Conservation (phyloP, 2,329 filamentous ascomycete species). For the Xylariales sp. region DNA sequence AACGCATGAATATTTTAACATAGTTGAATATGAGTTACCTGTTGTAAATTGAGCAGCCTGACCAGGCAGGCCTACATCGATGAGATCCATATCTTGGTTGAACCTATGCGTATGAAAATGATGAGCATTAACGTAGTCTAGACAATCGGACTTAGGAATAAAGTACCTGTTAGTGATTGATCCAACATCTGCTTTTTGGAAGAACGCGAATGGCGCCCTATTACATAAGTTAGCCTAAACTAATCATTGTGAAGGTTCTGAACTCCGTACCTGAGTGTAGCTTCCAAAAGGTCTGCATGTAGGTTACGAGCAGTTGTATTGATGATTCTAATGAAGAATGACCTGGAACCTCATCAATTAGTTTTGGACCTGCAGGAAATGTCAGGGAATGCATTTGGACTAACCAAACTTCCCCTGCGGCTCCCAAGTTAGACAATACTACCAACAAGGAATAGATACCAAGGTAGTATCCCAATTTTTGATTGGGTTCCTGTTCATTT, state of each 20-base stretch:
- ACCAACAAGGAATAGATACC: constrained; percentile 12
- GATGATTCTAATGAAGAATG: constrained; percentile 1
- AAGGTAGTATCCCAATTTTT: constrained; percentile 14
- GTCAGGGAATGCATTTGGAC: too few species aligned
- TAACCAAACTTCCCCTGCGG: background rate
- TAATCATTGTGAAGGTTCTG: background rate
- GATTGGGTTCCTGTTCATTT: constrained; percentile 7
- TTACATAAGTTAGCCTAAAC: background rate
- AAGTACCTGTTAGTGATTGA: constrained; percentile 1
- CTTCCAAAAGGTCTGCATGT: background rate
- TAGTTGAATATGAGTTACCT: background rate
- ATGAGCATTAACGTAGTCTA: too few species aligned
- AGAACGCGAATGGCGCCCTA: constrained; percentile 1
- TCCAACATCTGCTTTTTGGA: constrained; percentile 1
- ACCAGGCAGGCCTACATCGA: background rate
- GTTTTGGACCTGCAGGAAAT: too few species aligned
- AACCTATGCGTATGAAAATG: too few species aligned
- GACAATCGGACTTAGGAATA: too few species aligned
- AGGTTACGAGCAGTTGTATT: constrained; percentile 1
- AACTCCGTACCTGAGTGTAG: background rate
- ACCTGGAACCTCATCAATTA: background rate
- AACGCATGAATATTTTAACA: too few species aligned
- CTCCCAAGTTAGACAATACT: constrained; percentile 2
- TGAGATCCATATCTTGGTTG: constrained; percentile 5
- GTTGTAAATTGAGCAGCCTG: background rate